Evolutionary conservation across 2,329 filamentous ascomycete genomes (phyloP), one percentile per base, ranked within the genome.

Genomic region (Metarhizium humberi): DNA sequence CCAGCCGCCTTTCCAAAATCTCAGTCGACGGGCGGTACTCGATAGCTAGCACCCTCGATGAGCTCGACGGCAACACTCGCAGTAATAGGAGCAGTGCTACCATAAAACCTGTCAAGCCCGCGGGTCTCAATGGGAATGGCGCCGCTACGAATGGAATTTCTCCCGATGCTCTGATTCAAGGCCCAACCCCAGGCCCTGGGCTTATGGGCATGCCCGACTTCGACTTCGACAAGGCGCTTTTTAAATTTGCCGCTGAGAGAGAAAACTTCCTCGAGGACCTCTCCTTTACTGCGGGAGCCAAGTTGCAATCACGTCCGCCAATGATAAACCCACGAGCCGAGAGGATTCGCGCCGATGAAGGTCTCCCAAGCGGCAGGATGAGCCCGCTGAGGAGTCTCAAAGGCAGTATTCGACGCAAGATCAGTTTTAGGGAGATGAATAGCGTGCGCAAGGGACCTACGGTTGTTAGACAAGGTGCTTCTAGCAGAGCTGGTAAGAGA

Each of bases 191-290:
- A n/a, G 47, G 50, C 13, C 38, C 46, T 4, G 56, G 50, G 14
- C 52, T 56, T 7, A 46, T 57, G 10, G 43, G 54, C 25, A 71
- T 80, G 59, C 73, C 71, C 56, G 90, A 95, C 66, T 90, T 89
- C 65, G 94, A 97, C 70, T 99, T 99, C 65, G 94, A 97, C 68
- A 86, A 88, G 66, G 92, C 94, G 30, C 78, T 99, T 62, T 76
- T 91, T 65, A 97, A 96, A 73, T 99, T 99, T 69, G 91, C 94
- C 49, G 87, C 86, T n/a, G 92, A 97, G 74, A 81, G 94, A 60
- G 94, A 99, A 64, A 87, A 86, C 57, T 99, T 99, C 65, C 76
- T 97, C 53, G 90, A 95, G 60, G 94, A 99, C 69, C 80, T 97
- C 54, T 90, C 86, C 61, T 91, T 97, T 69, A 90, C 82, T 61